Evolutionary conservation across 2,329 filamentous ascomycete genomes (phyloP), one percentile per base, ranked within the genome.

Genomic region (Tothia fuscella): DNA sequence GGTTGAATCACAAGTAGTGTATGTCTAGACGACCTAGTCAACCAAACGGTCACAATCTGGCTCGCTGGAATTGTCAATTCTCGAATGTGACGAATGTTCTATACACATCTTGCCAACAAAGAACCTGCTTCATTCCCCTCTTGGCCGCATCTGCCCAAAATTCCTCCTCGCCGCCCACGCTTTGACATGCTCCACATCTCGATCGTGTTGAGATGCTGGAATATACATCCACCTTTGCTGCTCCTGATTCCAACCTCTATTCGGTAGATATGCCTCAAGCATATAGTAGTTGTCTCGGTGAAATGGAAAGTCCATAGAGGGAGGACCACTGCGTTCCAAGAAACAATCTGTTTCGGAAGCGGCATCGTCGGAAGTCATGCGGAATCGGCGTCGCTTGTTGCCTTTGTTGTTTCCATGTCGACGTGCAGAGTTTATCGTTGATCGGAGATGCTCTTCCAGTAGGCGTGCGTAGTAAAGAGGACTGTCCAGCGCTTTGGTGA

Each of bases 271-370:
- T 1, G 68, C 69, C 51, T 76, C 64, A 21, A 78, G 61, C 60
- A 71, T 66, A 50, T 78, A 74, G 50, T 77, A 78, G 34, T 70
- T 67, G 44, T 78, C 74, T 17, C 74, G 58, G 38, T 70, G 64
- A 42, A 64, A 74, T 0, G 72, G 72, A 9, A 74, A 65, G 40
- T 75, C 70, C 9, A 68, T 50, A 1, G 66, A 69, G 0, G 64
- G 62, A 3, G 71, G 72, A 0, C 74, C 74, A 17, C 59, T 62
- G 13, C 67, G 59, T 16, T 63, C 58, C 10, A 78, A 53, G 42
- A 76, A 78, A 0, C 44, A 48, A 47, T 78, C 74, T 0, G 64
- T 69, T 6, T 62, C 70, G 0, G 59, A 53, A 1, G 51, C 53
- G 3, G 59, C 62, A 35, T 78, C 72, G 4, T 60, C 57, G 1